Base-by-base conservation (phyloP, 225 moss, liverwort and hornwort species). In the Sphagnum contortum region DNA sequence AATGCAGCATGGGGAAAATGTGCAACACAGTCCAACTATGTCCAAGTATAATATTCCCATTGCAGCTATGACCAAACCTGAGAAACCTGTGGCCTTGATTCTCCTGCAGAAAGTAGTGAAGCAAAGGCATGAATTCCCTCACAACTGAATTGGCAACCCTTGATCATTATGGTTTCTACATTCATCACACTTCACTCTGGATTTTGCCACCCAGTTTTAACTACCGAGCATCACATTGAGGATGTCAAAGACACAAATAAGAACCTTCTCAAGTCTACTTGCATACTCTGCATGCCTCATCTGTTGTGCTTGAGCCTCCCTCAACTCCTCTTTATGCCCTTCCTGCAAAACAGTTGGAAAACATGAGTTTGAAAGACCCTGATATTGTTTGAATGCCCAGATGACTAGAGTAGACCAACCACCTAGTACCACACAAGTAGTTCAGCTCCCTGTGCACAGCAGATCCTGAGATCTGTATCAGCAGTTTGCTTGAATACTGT, bases 261-360 rank as follows among this genome's bases (percentile, higher is more conserved):
- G 44, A 8, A 85, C 85, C 78, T 76, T 76, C 62, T 81, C 73
- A 49, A 85, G 81, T 57, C 81, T 73, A 49, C 62, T 66, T n/a
- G 85, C 78, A 63, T 85, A 81, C 67, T 75, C 81, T 64, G 69
- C 65, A 67, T 81, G 84, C 74, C 78, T 73, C 60, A 81, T 75
- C 50, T 85, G 78, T 66, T 81, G 73, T 70, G 75, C 80, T 61
- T 80, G 84, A 78, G 81, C 84, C 76, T 85, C 76, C 72, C 64
- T 81, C 54, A 85, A 64, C 47, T 81, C 84, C 67, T 85, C 75
- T 62, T 85, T 78, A 72, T 81, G 71, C 71, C 81, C 84, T 66
- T 85, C 84, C 84, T 85, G 76, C 53, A 67, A 48, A 52, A 5
- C 52, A 52, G 29, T 29, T 29, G 29, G 29, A 29, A 29, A 29